Evolutionary conservation across 106 monocot genomes (phyloP).

Genomic region (Vanilla planifolia): DNA sequence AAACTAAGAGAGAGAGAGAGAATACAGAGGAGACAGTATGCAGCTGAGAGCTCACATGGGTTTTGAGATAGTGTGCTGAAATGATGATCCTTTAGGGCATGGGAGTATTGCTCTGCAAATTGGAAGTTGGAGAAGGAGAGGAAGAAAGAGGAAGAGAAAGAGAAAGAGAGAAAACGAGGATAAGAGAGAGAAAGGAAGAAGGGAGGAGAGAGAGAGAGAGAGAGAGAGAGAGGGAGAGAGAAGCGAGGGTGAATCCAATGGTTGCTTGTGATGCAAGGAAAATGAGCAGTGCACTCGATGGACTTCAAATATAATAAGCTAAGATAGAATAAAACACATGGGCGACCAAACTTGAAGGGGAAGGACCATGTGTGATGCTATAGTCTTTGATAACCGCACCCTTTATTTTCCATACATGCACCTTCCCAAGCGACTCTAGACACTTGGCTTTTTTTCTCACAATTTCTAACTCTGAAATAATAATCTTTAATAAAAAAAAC

Average conservation of each 20-base stretch:
- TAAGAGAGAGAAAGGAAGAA: conserved; percentile 1
- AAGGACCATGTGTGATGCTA: conserved; percentile 4
- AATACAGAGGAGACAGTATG: conserved; percentile 2
- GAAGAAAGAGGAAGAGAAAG: conserved; percentile 16
- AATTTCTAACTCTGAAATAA: no score
- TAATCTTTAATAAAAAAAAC: no score
- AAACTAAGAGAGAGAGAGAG: neutral
- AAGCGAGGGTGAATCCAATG: conserved; percentile 20
- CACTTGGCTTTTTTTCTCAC: no score
- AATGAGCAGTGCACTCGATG: conserved; percentile 41
- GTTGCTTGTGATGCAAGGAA: conserved; percentile 43
- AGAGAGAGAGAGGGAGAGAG: conserved; percentile 2
- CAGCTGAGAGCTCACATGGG: conserved; percentile 56
- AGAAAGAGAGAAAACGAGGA: conserved; percentile 14
- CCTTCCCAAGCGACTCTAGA: neutral
- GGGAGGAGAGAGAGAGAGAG: neutral
- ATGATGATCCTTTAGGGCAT: conserved; percentile 47
- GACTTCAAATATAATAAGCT: conserved; percentile 19
- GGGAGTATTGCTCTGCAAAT: conserved; percentile 21
- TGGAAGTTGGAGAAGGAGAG: neutral
- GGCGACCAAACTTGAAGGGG: conserved; percentile 11
- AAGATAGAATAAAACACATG: conserved; percentile 11
- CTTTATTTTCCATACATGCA: neutral
- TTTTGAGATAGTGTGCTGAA: conserved; percentile 13
- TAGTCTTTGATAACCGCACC: conserved; percentile 1